phyloP scores from a whole-genome alignment of 2,329 filamentous ascomycete genomes.

The Paecilomyces dactylethromorphus region DNA sequence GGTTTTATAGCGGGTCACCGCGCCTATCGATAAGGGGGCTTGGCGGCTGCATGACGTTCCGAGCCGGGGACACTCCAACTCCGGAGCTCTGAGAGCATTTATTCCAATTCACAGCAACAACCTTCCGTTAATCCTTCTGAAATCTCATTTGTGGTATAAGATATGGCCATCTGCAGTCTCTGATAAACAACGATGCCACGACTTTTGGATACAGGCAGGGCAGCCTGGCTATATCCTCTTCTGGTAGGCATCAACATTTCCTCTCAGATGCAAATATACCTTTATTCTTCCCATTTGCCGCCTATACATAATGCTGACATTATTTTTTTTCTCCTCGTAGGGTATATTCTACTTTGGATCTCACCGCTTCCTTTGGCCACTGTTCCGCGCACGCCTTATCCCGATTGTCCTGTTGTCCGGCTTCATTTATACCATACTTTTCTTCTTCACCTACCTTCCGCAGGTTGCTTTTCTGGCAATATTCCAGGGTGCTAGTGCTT shows the following conservation, averaged over 20 bases:
- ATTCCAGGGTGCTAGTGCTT: conserved; percentile 82
- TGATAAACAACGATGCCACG: conserved; percentile 7
- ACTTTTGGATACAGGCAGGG: conserved; percentile 20
- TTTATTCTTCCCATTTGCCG: background rate
- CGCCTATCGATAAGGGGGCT: conserved; percentile 30
- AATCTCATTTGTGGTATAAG: background rate
- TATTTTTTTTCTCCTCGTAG: conserved; percentile 35
- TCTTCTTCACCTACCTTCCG: conserved; percentile 80
- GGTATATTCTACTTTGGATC: conserved; percentile 77
- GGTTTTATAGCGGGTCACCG: conserved; percentile 16
- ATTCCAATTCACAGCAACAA: background rate
- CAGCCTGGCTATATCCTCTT: conserved; percentile 43
- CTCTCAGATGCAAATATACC: conserved; percentile 2
- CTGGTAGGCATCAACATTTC: conserved; percentile 26
- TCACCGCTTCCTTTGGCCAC: conserved; percentile 74
- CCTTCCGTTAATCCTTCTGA: background rate
- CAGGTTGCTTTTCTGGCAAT: conserved; percentile 84
- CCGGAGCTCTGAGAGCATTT: background rate
- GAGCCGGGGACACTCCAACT: background rate
- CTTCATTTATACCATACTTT: conserved; percentile 77
- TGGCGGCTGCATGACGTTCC: conserved; percentile 2
- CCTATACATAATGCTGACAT: background rate
- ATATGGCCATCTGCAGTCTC: background rate
- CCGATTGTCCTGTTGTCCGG: conserved; percentile 76
- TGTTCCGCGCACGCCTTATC: conserved; percentile 70